These are phyloP conservation scores for Amanita rubescens DNA, from an alignment of 768 basidiomycete species.

Conservation along the genomic window DNA sequence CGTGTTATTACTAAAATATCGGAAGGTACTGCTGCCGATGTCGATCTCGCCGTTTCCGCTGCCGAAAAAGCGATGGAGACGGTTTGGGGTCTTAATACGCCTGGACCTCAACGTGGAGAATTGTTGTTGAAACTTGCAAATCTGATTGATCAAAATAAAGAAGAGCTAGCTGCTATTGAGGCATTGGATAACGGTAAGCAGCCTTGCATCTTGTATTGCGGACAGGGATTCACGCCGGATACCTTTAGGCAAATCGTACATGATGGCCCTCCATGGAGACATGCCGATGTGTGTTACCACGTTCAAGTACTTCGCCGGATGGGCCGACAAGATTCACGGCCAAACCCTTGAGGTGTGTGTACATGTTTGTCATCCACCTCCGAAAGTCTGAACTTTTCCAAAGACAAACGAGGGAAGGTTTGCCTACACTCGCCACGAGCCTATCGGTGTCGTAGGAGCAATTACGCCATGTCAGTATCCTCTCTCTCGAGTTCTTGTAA, in stretches of 20 bases:
- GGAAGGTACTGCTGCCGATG: slow-evolving; percentile 59
- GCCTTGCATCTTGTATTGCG: neutral
- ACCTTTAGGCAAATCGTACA: slow-evolving; percentile 35
- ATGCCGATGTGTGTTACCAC: slow-evolving; percentile 37
- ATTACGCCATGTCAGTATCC: slow-evolving; percentile 44
- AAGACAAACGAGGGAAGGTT: slow-evolving; percentile 1
- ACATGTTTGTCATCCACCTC: too few species aligned
- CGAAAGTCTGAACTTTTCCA: neutral
- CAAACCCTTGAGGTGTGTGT: slow-evolving; percentile 60
- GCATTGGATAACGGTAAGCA: slow-evolving; percentile 53
- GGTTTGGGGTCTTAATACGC: slow-evolving; percentile 57
- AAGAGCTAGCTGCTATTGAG: slow-evolving; percentile 69
- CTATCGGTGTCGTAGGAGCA: slow-evolving; percentile 43
- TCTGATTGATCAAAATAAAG: slow-evolving; percentile 52
- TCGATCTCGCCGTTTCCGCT: slow-evolving; percentile 67
- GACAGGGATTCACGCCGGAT: too few species aligned
- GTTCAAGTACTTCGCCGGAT: slow-evolving; percentile 79
- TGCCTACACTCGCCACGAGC: slow-evolving; percentile 54
- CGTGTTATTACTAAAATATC: slow-evolving; percentile 50
- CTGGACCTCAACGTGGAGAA: slow-evolving; percentile 44
- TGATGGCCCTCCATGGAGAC: slow-evolving; percentile 43
- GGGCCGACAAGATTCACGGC: slow-evolving; percentile 81
- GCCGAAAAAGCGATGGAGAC: slow-evolving; percentile 55
- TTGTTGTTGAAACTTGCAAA: slow-evolving; percentile 58
- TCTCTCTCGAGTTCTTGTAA: neutral